Conservation (phyloP, 345 rosid species). For the Eucalyptus dawsonii region DNA sequence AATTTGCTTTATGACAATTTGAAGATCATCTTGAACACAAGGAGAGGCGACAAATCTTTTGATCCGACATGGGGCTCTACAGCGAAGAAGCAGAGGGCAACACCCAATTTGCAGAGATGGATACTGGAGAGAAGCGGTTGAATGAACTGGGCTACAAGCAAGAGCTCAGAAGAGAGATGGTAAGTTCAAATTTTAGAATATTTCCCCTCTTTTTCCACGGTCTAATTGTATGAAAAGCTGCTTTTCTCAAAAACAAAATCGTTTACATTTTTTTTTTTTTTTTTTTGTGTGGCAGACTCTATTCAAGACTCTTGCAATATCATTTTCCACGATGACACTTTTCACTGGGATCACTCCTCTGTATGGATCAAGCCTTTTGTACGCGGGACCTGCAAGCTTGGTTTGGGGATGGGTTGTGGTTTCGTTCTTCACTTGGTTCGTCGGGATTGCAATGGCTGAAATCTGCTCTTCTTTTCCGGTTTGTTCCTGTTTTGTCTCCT, state of each 20-base stretch:
- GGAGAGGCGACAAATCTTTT: neutral
- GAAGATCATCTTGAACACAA: neutral
- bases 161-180: slow-evolving; percentile 59
- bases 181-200: neutral
- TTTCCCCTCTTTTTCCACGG: neutral
- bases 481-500: neutral
- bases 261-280: neutral
- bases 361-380: slow-evolving; percentile 47
- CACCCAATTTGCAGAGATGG: slow-evolving; percentile 12
- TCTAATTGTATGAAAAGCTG: neutral
- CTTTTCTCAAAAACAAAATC: neutral
- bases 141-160: slow-evolving; percentile 58
- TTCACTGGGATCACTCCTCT: slow-evolving; percentile 53
- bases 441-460: slow-evolving; percentile 55
- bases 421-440: slow-evolving; percentile 53
- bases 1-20: neutral
- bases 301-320: slow-evolving; percentile 48
- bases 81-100: neutral
- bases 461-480: slow-evolving; percentile 65
- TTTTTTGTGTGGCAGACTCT: slow-evolving; percentile 19
- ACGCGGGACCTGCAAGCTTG: slow-evolving; percentile 48
- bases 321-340: slow-evolving; percentile 56
- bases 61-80: neutral
- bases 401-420: slow-evolving; percentile 70
- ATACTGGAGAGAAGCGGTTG: slow-evolving; percentile 54